Conservation (phyloP, 352 stramenopile genomes). For the Pythium aquatile region DNA sequence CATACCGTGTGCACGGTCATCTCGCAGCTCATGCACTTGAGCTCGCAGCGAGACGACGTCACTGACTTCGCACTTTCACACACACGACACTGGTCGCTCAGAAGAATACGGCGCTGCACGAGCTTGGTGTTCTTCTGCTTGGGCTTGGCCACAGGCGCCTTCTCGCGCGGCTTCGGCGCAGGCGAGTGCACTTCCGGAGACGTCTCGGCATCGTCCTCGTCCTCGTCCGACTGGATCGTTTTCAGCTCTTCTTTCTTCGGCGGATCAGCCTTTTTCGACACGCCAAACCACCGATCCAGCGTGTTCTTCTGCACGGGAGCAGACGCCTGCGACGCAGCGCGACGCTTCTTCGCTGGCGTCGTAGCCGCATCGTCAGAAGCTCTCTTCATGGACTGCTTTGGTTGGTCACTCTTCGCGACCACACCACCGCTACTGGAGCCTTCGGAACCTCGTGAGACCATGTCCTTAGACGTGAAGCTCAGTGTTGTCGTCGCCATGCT, state of each 20-base stretch:
- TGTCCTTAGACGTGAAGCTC: background rate
- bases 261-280: conserved; percentile 20
- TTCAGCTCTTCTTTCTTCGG: background rate
- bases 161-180: background rate
- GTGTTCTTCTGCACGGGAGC: conserved; percentile 43
- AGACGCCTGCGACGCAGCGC: background rate
- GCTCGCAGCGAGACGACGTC: conserved; percentile 47
- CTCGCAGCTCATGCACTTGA: conserved; percentile 58
- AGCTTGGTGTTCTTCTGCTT: conserved; percentile 39
- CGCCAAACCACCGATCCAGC: conserved; percentile 62
- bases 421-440: background rate
- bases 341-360: conserved; percentile 6
- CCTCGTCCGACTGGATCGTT: conserved; percentile 6
- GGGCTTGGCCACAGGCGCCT: conserved; percentile 10
- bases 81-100: conserved; percentile 66
- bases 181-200: background rate
- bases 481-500: background rate
- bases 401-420: background rate
- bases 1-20: conserved; percentile 70
- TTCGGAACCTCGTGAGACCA: background rate
- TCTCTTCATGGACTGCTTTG: conserved; percentile 8
- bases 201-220: conserved; percentile 7
- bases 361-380: background rate
- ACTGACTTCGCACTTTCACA: conserved; percentile 56
- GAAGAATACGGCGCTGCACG: conserved; percentile 68